phyloP scores from a whole-genome alignment of 441 rosid species.

The Adansonia gregorii region DNA sequence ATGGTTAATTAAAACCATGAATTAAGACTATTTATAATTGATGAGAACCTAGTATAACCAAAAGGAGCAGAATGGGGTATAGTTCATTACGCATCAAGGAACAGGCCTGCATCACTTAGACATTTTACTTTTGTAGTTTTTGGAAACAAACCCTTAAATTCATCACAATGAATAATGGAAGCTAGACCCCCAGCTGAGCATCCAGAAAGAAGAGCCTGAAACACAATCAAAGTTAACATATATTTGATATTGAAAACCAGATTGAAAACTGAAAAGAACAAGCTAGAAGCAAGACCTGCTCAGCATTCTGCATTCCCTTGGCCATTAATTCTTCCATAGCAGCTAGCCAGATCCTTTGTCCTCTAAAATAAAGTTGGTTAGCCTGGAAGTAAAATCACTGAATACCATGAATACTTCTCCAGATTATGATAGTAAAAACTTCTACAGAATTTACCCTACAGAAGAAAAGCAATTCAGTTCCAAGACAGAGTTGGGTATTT shows the following conservation, averaged over 20 bases:
- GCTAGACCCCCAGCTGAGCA: constrained; percentile 64
- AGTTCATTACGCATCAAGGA: constrained; percentile 49
- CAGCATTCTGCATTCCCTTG: constrained; percentile 60
- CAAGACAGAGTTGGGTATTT: neutral
- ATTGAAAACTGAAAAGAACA: constrained; percentile 16
- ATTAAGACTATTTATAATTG: constrained; percentile 17
- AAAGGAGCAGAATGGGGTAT: neutral
- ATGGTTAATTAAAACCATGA: constrained; percentile 20
- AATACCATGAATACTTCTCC: constrained; percentile 7
- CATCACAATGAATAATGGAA: constrained; percentile 52
- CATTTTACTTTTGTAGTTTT: constrained; percentile 47
- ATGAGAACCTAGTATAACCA: neutral
- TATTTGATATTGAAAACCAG: neutral
- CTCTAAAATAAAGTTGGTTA: constrained; percentile 54
- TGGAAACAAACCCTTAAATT: constrained; percentile 43
- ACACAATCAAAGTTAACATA: constrained; percentile 7
- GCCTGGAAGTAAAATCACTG: constrained; percentile 35
- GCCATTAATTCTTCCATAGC: constrained; percentile 63
- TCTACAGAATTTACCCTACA: neutral
- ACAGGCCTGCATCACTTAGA: constrained; percentile 51
- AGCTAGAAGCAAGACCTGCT: constrained; percentile 47
- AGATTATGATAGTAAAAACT: neutral
- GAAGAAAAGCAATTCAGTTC: neutral
- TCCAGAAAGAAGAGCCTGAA: constrained; percentile 57
- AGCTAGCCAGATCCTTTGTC: constrained; percentile 69